Evolutionary conservation across 352 stramenopile genomes (phyloP), one percentile per base, ranked within the genome.

Genomic region (Hyphochytrium catenoides): DNA sequence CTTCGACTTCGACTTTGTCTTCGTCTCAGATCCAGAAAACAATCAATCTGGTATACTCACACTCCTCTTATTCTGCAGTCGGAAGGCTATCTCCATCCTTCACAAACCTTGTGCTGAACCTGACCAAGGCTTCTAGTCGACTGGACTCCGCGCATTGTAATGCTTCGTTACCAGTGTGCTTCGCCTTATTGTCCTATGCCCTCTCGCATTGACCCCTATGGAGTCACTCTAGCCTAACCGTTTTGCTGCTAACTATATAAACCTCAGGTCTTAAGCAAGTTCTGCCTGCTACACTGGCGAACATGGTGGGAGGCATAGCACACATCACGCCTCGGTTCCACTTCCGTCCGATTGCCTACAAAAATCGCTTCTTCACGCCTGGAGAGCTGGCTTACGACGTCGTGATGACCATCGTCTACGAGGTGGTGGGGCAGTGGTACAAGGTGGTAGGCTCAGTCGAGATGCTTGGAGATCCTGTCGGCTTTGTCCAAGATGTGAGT

Each of bases 381-480:
- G 74, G 79, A 50, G 70, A 84, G 26, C 46, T 84, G 27, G 46
- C 79, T 1, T 71, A 59, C 30, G 41, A 46, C 31, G n/a, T n/a
- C n/a, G n/a, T n/a, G n/a, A n/a, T n/a, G n/a, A 59, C 69, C 38
- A 68, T 79, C 35, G 63, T 82, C 9, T 50, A 64, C 36, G 62
- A 56, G 3, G 64, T 81, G 6, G 44, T 84, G 17, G 54, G 65
- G 0, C 70, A 84, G 43, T 84, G 70, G 70, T 84, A 84, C 51
- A 82, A 79, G 43, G 76, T 84, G 18, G 70, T 84, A 15, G 70
- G 70, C 23, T 78, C 63, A 41, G 62, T 84, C 1, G 70, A 84
- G 44, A 48, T 84, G 42, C 46, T 84, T 8, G 70, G 70, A 11
- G 70, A 84, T 42, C 70, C 70, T 4, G 59, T 84, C 21, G 70